Conservation (phyloP, 305 asterid genomes). For the Fraxinus floribunda region DNA sequence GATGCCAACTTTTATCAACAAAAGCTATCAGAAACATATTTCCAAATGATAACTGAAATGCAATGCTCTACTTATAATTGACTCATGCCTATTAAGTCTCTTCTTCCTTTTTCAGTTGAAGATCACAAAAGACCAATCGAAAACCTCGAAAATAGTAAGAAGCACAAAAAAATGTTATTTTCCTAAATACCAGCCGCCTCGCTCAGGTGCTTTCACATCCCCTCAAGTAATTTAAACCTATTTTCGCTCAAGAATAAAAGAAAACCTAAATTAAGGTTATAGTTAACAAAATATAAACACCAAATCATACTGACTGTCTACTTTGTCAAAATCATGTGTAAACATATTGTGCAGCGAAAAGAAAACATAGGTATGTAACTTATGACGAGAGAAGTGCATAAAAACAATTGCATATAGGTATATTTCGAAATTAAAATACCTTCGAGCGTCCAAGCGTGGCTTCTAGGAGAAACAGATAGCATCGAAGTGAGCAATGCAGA, state of each 20-base stretch:
- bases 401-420: neutral
- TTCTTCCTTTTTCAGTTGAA: neutral
- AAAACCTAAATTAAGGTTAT: neutral
- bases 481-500: conserved; percentile 82
- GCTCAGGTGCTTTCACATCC: neutral
- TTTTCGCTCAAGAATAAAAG: neutral
- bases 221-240: neutral
- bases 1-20: conserved; percentile 2
- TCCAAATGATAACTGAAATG: neutral
- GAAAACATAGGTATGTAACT: neutral
- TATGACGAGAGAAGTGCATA: neutral
- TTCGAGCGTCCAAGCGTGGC: conserved; percentile 79
- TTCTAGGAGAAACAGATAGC: conserved; percentile 83
- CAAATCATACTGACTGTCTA: neutral
- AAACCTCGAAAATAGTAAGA: neutral
- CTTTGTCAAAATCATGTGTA: neutral
- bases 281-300: neutral
- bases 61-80: neutral
- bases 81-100: neutral
- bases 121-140: neutral
- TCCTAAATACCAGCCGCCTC: neutral
- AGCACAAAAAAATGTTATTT: neutral
- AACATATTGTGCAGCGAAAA: neutral
- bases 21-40: conserved; percentile 3
- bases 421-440: conserved; percentile 39